Base-by-base conservation (phyloP, 306 rosid species). In the Hylodesmum podocarpum region DNA sequence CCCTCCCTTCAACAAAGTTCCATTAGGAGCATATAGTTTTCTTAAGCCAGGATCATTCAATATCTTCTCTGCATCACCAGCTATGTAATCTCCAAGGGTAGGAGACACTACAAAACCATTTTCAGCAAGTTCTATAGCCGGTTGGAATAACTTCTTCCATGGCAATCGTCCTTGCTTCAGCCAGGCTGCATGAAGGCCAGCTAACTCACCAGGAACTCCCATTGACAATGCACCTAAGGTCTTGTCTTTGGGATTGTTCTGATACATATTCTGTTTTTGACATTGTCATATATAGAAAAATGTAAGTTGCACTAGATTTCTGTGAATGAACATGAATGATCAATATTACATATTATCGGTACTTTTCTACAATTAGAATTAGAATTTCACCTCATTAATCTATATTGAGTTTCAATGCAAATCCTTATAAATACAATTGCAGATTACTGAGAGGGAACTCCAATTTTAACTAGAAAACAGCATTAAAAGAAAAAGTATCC, bases 131-230 rank as follows among this genome's bases (percentile, higher is more conserved):
- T 80, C 70, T 83, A 92, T 86, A 33, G 98, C 92, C 15, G 98
- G 98, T 75, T 86, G 87, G 82, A 92, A 85, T 70, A 95, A 82
- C 47, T 76, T 50, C 62, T 61, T 89, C 98, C 98, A 95, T 4
- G 87, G 44, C 66, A 95, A 67, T 61, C 96, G 90, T 55, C 98
- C 97, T 57, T 95, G 58, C 78, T 78, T 82, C 74, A 81, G 78
- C 98, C 98, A 95, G 18, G 95, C 97, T 83, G 87, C 89, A 73
- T 92, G 87, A 50, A 95, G 92, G 27, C 98, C 98, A 39, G 97
- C 97, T 81, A 92, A 81, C 80, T 90, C 97, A 55, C 97, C 96
- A 41, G 98, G 98, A 79, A 95, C 89, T 76, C 93, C 98, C 81
- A 85, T 80, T 29, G 98, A 79, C 75, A 92, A 76, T 49, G 93